Evolutionary conservation across 164 flowering plant species (phyloP).

Genomic region (Vitis vinifera): DNA sequence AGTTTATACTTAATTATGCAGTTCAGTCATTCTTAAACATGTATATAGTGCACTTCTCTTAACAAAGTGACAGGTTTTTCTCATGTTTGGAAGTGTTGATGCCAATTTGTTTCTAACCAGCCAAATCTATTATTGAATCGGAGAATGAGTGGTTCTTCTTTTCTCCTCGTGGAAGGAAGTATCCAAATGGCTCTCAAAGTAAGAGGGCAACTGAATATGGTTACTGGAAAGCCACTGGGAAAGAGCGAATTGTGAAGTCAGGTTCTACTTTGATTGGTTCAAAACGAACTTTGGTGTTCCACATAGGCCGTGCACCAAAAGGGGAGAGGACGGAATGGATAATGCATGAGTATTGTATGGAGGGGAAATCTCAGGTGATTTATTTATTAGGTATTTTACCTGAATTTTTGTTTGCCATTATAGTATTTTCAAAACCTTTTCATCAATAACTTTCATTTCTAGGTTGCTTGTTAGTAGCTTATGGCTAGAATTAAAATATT

Average conservation of each 20-base stretch:
- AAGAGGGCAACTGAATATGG: slow-evolving; percentile 71
- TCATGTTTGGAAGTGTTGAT: slow-evolving; percentile 14
- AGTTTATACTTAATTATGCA: no score
- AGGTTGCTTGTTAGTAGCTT: no score
- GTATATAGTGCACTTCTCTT: neutral
- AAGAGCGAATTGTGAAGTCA: slow-evolving; percentile 69
- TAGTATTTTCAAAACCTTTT: no score
- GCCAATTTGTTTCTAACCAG: slow-evolving; percentile 31
- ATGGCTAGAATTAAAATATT: no score
- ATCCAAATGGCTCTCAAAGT: slow-evolving; percentile 80
- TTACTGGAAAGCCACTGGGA: slow-evolving; percentile 89
- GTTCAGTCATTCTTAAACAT: no score
- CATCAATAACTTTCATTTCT: no score
- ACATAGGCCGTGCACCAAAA: slow-evolving; percentile 80
- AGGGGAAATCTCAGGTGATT: slow-evolving; percentile 43
- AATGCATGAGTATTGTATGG: slow-evolving; percentile 76
- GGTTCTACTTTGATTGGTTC: slow-evolving; percentile 61
- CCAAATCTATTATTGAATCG: slow-evolving; percentile 58
- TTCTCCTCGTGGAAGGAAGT: slow-evolving; percentile 71
- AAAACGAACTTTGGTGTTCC: slow-evolving; percentile 83
- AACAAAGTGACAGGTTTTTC: neutral
- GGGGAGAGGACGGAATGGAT: slow-evolving; percentile 89
- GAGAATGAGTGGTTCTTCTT: slow-evolving; percentile 90
- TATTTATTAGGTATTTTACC: neutral
- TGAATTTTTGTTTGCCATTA: no score